phyloP scores from a whole-genome alignment of 2,329 filamentous ascomycete genomes.

The Cytospora piceae region DNA sequence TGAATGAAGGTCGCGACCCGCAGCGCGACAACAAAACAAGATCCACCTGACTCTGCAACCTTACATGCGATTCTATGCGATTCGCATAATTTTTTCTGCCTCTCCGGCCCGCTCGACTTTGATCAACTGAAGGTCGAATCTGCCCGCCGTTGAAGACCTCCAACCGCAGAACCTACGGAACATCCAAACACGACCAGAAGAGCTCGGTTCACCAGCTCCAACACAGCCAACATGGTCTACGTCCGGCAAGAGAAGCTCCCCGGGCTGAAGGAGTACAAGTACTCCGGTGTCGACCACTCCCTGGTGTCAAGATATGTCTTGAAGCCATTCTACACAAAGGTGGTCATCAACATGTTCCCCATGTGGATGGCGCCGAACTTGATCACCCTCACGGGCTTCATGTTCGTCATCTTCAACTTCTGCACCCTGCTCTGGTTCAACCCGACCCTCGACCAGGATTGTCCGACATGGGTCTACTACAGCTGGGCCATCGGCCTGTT shows the following conservation, averaged over 20 bases:
- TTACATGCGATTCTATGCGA: background rate
- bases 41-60: background rate
- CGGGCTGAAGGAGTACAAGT: conserved; percentile 92
- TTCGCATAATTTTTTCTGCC: background rate
- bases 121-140: conserved; percentile 2
- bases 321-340: conserved; percentile 96
- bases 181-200: background rate
- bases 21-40: conserved; percentile 3
- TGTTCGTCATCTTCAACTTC: conserved; percentile 87
- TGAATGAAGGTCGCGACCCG: background rate
- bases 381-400: conserved; percentile 90
- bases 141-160: background rate
- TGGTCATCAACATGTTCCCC: conserved; percentile 93
- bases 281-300: conserved; percentile 88
- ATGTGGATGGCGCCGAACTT: conserved; percentile 89
- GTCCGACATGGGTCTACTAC: conserved; percentile 92
- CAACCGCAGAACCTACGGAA: background rate
- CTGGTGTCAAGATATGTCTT: conserved; percentile 89
- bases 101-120: background rate
- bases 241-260: conserved; percentile 89
- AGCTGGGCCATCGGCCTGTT: conserved; percentile 90
- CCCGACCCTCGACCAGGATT: conserved; percentile 90
- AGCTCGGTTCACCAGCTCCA: background rate
- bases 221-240: conserved; percentile 68
- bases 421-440: conserved; percentile 94